These are phyloP conservation scores for Ganoderma resinaceum DNA, from an alignment of 1,284 basidiomycete genomes.

Conservation along the genomic window DNA sequence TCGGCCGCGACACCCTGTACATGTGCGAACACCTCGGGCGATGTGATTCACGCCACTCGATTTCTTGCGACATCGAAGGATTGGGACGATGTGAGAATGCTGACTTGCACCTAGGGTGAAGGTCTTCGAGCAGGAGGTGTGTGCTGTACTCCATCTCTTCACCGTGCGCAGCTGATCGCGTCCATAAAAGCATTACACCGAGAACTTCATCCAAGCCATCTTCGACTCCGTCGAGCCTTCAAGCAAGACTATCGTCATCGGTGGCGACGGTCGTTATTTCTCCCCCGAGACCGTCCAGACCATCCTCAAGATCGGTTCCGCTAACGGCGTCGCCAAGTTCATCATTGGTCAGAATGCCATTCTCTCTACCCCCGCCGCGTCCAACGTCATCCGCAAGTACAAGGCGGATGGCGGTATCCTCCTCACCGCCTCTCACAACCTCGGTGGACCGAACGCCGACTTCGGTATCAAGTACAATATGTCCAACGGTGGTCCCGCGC, in stretches of 20 bases:
- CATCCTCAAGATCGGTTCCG: conserved; percentile 92
- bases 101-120: conserved; percentile 70
- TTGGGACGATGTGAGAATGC: conserved; percentile 10
- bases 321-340: conserved; percentile 89
- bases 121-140: conserved; percentile 89
- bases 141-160: conserved; percentile 29
- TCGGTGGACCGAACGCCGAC: conserved; percentile 96
- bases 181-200: conserved; percentile 86
- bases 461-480: conserved; percentile 99
- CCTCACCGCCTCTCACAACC: conserved; percentile 98
- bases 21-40: neutral
- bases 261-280: conserved; percentile 97
- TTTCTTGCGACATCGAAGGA: neutral
- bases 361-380: conserved; percentile 96
- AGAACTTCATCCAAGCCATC: conserved; percentile 98
- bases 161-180: conserved; percentile 13
- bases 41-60: neutral
- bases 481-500: conserved; percentile 95
- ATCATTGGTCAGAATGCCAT: conserved; percentile 92
- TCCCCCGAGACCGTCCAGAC: conserved; percentile 89
- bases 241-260: conserved; percentile 91
- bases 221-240: conserved; percentile 88
- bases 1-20: neutral
- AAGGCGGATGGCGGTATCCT: conserved; percentile 98
- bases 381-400: conserved; percentile 94